Base-by-base conservation (phyloP, 106 monocot genomes). In the Triglochin maritima region DNA sequence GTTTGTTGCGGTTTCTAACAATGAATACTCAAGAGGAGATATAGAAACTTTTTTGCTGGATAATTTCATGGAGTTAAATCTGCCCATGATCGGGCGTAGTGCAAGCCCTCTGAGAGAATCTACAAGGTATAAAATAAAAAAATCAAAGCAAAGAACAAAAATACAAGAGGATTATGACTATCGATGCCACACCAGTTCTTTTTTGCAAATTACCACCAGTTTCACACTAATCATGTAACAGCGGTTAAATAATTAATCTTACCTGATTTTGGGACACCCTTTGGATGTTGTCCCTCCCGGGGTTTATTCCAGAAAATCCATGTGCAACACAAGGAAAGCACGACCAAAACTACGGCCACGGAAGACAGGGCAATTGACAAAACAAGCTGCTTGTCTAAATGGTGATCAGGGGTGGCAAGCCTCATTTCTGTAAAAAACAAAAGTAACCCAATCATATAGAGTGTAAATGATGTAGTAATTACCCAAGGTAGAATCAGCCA, bases 31-130 rank as follows among this genome's bases (percentile, higher is more conserved):
- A 4, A 96, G 67, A 78, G 75, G 68, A 17, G 76, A 60, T 14
- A 82, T 44, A 48, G 79, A 69, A 41, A 71, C 82, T 62, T 63
- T 91, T 66, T 81, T 91, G 67, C 59, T 49, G 6, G 56, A 54
- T 66, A 70, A 46, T 72, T 85, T 89, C 46, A 81, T 54, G 0
- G 87, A 81, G 78, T 76, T 96, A 44, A 91, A 87, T 50, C 78
- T 90, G 70, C 78, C 70, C 58, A 84, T 44, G 3, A 83, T 66
- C 8, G 90, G 85, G 17, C 75, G 79, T 4, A 87, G 62, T 42
- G 81, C 52, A 50, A 81, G 48, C 71, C 76, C 69, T 70, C 63
- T 79, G 55, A 71, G 16, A 60, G 62, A 74, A 71, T 79, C 86
- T 84, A 66, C 41, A 74, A 50, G 2, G 17, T 2, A 50, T 2